Evolutionary conservation across 2,329 filamentous ascomycete genomes (phyloP).

Genomic region (Xylariaceae sp.): DNA sequence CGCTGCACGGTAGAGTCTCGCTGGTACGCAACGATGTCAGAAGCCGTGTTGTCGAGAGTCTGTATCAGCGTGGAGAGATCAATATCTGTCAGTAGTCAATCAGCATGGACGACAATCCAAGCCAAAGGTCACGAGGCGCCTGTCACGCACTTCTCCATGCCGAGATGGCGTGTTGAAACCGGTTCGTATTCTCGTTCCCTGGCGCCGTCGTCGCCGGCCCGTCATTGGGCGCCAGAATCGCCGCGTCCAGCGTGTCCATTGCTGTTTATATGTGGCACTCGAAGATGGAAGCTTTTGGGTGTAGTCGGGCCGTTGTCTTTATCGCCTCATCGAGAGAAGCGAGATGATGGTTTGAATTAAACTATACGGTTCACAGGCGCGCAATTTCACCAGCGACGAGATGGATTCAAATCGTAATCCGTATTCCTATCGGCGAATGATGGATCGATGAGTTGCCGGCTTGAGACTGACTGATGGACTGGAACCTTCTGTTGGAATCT

Average conservation of each 20-base stretch:
- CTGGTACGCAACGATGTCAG: conserved; percentile 89
- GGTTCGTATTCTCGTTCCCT: conserved; percentile 63
- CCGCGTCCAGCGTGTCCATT: conserved; percentile 25
- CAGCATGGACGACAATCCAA: conserved; percentile 17
- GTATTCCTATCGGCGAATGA: neutral
- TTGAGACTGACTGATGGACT: neutral
- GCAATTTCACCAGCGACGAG: neutral
- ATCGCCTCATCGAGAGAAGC: conserved; percentile 23
- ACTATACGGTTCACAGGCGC: neutral
- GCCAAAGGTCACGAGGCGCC: conserved; percentile 6
- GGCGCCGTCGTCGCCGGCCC: conserved; percentile 22
- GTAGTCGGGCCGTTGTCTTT: conserved; percentile 18
- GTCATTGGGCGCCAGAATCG: conserved; percentile 23
- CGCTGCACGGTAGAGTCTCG: conserved; percentile 92
- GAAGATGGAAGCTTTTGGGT: conserved; percentile 13
- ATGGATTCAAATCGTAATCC: neutral
- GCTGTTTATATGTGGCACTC: conserved; percentile 21
- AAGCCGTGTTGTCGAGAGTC: conserved; percentile 85
- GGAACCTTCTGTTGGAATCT: too few species aligned
- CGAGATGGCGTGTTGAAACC: conserved; percentile 93
- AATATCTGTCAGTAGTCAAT: conserved; percentile 56
- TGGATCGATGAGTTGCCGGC: neutral
- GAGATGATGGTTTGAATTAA: neutral
- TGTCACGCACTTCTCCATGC: conserved; percentile 78
- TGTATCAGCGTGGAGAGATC: conserved; percentile 80